These are phyloP conservation scores for Tulasnella sp. DNA, from an alignment of 768 basidiomycete species.

Conservation along the genomic window DNA sequence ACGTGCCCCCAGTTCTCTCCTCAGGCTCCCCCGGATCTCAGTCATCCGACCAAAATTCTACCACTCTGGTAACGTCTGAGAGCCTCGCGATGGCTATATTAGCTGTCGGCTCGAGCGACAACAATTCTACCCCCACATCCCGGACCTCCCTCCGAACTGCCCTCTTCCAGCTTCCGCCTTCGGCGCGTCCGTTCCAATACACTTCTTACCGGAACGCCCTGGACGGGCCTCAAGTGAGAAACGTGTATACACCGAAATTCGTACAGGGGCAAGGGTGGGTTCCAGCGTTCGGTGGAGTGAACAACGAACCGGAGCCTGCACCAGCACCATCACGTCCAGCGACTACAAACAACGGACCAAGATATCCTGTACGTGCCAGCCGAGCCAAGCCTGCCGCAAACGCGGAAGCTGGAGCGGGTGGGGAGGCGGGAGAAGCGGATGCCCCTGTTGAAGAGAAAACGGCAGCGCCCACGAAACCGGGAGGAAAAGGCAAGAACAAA, in stretches of 20 bases:
- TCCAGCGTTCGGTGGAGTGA: neutral
- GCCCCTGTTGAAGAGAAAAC: conserved; percentile 6
- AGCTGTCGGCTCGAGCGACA: neutral
- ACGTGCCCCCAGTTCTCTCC: neutral
- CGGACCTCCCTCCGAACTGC: conserved; percentile 9
- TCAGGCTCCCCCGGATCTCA: neutral
- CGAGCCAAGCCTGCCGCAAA: neutral
- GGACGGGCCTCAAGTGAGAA: neutral
- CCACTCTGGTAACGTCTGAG: neutral
- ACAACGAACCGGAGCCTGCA: neutral
- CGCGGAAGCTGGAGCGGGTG: neutral
- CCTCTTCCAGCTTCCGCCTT: neutral
- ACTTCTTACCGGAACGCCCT: conserved; percentile 6
- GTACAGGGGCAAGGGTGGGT: neutral
- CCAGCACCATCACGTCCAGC: neutral
- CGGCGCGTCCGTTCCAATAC: conserved; percentile 11
- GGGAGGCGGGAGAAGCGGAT: neutral
- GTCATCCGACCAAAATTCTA: neutral
- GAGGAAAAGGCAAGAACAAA: neutral
- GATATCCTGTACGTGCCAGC: neutral
- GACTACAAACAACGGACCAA: neutral
- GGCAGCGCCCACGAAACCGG: conserved; percentile 1
- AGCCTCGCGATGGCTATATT: neutral
- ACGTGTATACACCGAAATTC: conserved; percentile 5
- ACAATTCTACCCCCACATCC: neutral